Percentiles rank a stretch among this genome's conserved stretches.
Evolutionary conservation across 495 filamentous ascomycete species (phyloP).

Genomic region (Podospora appendiculata): DNA sequence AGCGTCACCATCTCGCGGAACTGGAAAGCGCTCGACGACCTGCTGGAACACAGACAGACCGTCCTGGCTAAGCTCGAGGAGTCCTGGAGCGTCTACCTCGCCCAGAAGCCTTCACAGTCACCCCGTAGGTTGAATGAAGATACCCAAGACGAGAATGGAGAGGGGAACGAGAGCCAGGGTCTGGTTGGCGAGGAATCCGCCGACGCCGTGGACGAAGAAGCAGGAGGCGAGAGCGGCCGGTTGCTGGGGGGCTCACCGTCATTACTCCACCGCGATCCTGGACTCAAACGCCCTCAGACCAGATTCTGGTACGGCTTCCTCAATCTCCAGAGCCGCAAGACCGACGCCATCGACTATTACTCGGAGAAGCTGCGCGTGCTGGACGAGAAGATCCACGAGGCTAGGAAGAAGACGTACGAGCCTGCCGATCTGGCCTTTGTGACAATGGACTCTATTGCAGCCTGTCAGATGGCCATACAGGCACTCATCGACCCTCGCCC

Average conservation of each 20-base stretch:
- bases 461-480: slow-evolving; percentile 89
- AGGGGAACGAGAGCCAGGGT: not conserved
- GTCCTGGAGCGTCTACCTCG: slow-evolving; percentile 65
- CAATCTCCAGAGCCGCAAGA: slow-evolving; percentile 58
- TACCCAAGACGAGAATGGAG: not conserved
- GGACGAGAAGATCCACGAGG: slow-evolving; percentile 65
- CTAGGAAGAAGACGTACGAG: slow-evolving; percentile 68
- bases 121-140: not conserved
- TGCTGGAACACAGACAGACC: slow-evolving; percentile 59
- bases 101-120: slow-evolving; percentile 15
- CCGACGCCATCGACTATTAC: slow-evolving; percentile 92
- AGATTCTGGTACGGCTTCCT: slow-evolving; percentile 76
- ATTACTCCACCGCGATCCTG: too few relatives aligned
- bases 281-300: slow-evolving; percentile 52
- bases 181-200: not conserved
- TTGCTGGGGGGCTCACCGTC: slow-evolving; percentile 44
- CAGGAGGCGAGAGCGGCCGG: slow-evolving; percentile 29
- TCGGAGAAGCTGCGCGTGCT: slow-evolving; percentile 75
- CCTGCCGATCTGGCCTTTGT: slow-evolving; percentile 86
- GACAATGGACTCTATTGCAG: slow-evolving; percentile 92
- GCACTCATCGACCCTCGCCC: slow-evolving; percentile 85
- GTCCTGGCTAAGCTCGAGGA: slow-evolving; percentile 72
- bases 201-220: slow-evolving; percentile 28
- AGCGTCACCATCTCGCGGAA: slow-evolving; percentile 79
- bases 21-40: slow-evolving; percentile 74